Evolutionary conservation across 306 rosid genomes (phyloP).

Genomic region (Betula pendula): DNA sequence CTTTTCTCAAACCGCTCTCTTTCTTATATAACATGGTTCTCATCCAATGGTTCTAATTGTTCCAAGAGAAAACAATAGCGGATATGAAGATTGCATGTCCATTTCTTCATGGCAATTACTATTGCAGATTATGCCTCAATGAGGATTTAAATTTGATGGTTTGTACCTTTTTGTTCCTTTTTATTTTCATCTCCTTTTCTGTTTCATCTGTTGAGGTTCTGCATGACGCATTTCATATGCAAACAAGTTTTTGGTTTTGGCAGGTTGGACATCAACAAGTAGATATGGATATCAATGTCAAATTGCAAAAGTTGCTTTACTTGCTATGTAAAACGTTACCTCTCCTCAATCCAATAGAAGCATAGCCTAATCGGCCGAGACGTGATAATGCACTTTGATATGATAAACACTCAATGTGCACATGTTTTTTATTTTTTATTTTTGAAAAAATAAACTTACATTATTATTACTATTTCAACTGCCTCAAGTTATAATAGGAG

Average conservation of each 20-base stretch:
- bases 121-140: slow-evolving; percentile 65
- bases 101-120: slow-evolving; percentile 53
- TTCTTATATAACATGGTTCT: slow-evolving; percentile 1
- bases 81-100: slow-evolving; percentile 56
- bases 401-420: too few species aligned
- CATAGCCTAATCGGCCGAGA: slow-evolving; percentile 41
- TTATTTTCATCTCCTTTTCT: slow-evolving; percentile 17
- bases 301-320: slow-evolving; percentile 53
- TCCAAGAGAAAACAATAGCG: slow-evolving; percentile 50
- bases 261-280: slow-evolving; percentile 47
- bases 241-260: slow-evolving; percentile 18
- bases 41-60: slow-evolving; percentile 40
- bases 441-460: too few species aligned
- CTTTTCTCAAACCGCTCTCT: too few species aligned
- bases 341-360: slow-evolving; percentile 56
- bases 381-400: too few species aligned
- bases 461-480: too few species aligned
- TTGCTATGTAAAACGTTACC: slow-evolving; percentile 55
- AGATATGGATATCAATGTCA: slow-evolving; percentile 37
- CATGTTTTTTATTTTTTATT: too few species aligned
- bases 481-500: too few species aligned
- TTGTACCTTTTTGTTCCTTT: slow-evolving; percentile 21
- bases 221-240: slow-evolving; percentile 4
- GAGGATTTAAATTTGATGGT: too few species aligned
- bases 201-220: slow-evolving; percentile 14